phyloP scores from a whole-genome alignment of 2,329 filamentous ascomycete genomes.

The Ophiocordyceps polyrhachis-furcata region DNA sequence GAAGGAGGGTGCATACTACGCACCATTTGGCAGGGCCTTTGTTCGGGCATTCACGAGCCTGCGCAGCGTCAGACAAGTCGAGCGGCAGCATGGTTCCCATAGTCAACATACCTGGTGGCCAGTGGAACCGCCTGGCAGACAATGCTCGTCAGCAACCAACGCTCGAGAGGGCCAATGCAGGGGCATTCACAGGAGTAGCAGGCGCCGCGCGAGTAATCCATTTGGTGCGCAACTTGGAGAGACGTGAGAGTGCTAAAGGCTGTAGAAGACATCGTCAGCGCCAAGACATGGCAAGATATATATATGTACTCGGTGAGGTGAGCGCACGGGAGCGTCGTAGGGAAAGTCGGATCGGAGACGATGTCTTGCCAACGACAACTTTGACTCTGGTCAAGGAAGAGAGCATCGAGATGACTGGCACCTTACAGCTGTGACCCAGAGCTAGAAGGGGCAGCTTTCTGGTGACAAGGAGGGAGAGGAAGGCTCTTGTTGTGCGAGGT shows the following conservation, averaged over 20 bases:
- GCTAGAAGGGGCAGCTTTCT: not conserved
- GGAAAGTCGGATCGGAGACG: not conserved
- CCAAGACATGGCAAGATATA: no score
- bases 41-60: conserved; percentile 77
- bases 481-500: not conserved
- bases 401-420: not conserved
- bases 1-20: conserved; percentile 12
- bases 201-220: conserved; percentile 27
- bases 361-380: not conserved
- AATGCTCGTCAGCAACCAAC: not conserved
- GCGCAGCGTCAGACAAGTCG: not conserved
- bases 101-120: conserved; percentile 49
- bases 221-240: conserved; percentile 5
- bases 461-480: not conserved
- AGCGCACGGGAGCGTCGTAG: not conserved
- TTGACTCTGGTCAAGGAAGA: not conserved
- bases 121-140: conserved; percentile 45
- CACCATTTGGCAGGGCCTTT: conserved; percentile 70
- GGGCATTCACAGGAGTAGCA: conserved; percentile 30
- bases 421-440: not conserved
- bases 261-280: not conserved
- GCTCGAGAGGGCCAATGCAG: not conserved
- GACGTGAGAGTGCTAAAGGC: not conserved
- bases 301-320: not conserved
- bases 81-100: not conserved